Evolutionary conservation across 306 rosid genomes (phyloP), one percentile per base, ranked within the genome.

Genomic region (Citrullus amarus): DNA sequence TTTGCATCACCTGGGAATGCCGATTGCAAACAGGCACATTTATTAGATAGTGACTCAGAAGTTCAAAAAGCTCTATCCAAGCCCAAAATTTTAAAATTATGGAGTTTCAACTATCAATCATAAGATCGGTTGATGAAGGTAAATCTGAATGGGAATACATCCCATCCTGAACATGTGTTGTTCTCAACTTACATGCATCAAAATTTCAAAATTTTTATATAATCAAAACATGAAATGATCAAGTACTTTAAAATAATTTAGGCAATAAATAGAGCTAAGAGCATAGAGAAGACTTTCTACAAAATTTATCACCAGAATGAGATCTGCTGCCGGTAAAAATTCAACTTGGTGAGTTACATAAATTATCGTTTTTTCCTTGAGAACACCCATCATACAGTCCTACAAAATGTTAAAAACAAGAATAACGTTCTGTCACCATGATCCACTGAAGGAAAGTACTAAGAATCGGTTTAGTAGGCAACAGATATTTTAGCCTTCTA

Each of bases 331-430:
- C 18, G 98, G 98, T 81, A 94, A 96, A 89, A 94, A 94, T 86
- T 94, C 98, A 43, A 94, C 98, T 86, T 94, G 98, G 71, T 94
- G 98, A n/a, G 98, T 94, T 25, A 94, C 96, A 83, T 86, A 94
- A 67, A 94, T 86, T 60, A 85, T 81, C 17, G 98, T 92, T 81
- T 94, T 94, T 39, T 88, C 92, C 77, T 83, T 88, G 62, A 94
- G 96, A 80, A 88, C 88, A 74, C 98, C 98, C 98, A 93, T 84
- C 46, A 93, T 87, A 81, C 98, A 93, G 55, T 93, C 98, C 97
- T 93, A 85, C 48, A 76, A 28, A 77, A 32, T 48, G 51, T 44
- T 77, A 43, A 25, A 46, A 41, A 44, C 67, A 56, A 54, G 28
- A 25, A 25, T n/a, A 13, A 76, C 2, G 20, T 12, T 58, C 25